Evolutionary conservation across 192 early-diverging fungal genomes (phyloP).

Genomic region (Linnemannia zychae): DNA sequence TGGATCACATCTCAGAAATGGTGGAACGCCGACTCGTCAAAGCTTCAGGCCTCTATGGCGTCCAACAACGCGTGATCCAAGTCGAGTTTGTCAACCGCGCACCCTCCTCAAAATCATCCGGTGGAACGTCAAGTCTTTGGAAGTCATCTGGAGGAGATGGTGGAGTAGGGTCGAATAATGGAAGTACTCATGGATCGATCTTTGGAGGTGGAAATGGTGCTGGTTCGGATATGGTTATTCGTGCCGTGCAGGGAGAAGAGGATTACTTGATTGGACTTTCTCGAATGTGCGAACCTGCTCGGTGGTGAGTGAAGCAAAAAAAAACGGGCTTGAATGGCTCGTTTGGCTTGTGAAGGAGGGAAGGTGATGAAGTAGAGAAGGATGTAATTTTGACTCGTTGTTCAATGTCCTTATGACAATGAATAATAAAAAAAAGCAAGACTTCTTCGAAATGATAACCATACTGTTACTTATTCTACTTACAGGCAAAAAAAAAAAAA

Average conservation of each 20-base stretch:
- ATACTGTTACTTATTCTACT: too few relatives aligned
- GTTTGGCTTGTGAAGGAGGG: too few relatives aligned
- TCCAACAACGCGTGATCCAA: conserved; percentile 38
- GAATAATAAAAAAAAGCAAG: neutral
- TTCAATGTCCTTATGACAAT: too few relatives aligned
- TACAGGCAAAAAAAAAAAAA: too few relatives aligned
- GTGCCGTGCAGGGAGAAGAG: conserved; percentile 45
- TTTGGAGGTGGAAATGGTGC: neutral
- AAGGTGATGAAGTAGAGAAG: too few relatives aligned
- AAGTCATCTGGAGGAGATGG: conserved; percentile 16
- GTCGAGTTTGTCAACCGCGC: conserved; percentile 31
- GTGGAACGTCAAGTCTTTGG: conserved; percentile 26
- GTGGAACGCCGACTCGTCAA: conserved; percentile 45
- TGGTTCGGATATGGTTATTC: conserved; percentile 29
- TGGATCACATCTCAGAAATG: conserved; percentile 49
- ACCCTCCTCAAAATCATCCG: neutral
- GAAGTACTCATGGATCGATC: neutral
- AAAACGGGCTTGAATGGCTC: too few relatives aligned
- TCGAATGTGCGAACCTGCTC: conserved; percentile 37
- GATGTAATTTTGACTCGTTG: too few relatives aligned
- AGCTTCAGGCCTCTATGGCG: conserved; percentile 42
- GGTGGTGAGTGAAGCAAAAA: neutral
- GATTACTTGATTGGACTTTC: conserved; percentile 51
- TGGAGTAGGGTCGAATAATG: neutral
- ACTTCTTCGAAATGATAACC: too few relatives aligned